These are phyloP conservation scores for Xylaria longipes DNA, from an alignment of 495 filamentous ascomycete species.

Conservation along the genomic window DNA sequence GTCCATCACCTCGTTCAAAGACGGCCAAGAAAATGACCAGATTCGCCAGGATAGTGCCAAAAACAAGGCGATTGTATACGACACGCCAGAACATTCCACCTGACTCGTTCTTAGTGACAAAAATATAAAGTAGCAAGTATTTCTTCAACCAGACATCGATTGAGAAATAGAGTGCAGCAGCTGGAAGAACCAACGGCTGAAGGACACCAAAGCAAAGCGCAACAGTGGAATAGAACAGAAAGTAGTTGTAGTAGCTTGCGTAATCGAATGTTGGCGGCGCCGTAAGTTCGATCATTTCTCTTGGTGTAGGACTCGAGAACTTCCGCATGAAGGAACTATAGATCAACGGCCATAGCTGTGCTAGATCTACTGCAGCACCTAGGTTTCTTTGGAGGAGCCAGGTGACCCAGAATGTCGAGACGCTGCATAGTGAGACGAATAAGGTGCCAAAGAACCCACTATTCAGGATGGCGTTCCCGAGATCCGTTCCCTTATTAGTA, in stretches of 20 bases:
- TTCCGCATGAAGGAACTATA: slow-evolving; percentile 83
- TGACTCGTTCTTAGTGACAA: slow-evolving; percentile 94
- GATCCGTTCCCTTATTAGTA: slow-evolving; percentile 55
- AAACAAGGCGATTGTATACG: slow-evolving; percentile 88
- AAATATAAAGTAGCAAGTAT: slow-evolving; percentile 92
- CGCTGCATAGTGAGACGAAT: slow-evolving; percentile 72
- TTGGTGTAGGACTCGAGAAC: slow-evolving; percentile 85
- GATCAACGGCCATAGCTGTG: slow-evolving; percentile 78
- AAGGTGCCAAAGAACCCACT: slow-evolving; percentile 65
- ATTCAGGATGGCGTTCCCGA: slow-evolving; percentile 72
- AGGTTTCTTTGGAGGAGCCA: slow-evolving; percentile 93
- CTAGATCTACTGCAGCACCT: slow-evolving; percentile 86
- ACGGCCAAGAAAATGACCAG: slow-evolving; percentile 76
- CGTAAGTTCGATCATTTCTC: slow-evolving; percentile 91
- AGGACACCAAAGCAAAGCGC: slow-evolving; percentile 84
- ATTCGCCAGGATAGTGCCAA: slow-evolving; percentile 81
- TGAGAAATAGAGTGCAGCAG: slow-evolving; percentile 87
- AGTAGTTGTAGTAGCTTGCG: slow-evolving; percentile 95
- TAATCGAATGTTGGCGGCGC: slow-evolving; percentile 94
- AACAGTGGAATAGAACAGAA: slow-evolving; percentile 92
- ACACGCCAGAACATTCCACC: slow-evolving; percentile 93
- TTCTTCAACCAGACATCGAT: slow-evolving; percentile 92
- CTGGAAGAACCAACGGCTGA: slow-evolving; percentile 89
- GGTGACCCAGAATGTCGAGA: slow-evolving; percentile 92
- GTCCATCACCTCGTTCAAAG: slow-evolving; percentile 60